phyloP scores from a whole-genome alignment of 148 eudicot species.

The Fagopyrum esculentum region DNA sequence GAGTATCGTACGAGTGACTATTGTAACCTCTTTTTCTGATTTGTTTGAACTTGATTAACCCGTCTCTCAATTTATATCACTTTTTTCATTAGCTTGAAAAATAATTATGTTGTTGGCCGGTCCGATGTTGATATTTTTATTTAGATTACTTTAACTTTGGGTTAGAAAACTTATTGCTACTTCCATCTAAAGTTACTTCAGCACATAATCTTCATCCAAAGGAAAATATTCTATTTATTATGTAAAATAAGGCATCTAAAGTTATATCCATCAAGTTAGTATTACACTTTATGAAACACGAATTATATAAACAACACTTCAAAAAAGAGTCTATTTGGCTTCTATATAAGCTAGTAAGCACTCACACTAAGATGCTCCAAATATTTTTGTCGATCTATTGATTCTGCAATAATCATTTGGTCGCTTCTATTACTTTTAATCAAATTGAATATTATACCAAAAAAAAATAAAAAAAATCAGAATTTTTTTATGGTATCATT shows the following conservation, averaged over 20 bases:
- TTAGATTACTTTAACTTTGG: too few species aligned
- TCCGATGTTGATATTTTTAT: too few species aligned
- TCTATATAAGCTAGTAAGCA: neutral
- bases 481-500: neutral
- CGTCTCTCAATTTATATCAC: too few species aligned
- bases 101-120: too few species aligned
- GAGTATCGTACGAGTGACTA: too few species aligned
- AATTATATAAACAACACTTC: neutral
- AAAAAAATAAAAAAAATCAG: neutral
- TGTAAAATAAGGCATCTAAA: neutral
- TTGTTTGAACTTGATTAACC: too few species aligned
- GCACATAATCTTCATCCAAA: too few species aligned
- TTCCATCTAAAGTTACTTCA: too few species aligned
- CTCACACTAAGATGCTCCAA: neutral
- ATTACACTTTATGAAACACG: neutral
- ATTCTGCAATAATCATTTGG: constrained; percentile 2
- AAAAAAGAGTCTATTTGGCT: constrained; percentile 10
- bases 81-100: too few species aligned
- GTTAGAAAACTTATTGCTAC: too few species aligned
- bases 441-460: neutral
- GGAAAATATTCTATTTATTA: too few species aligned
- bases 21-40: too few species aligned
- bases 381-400: neutral
- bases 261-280: neutral
- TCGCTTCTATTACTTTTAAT: neutral